A percentile compares a stretch with the other conserved stretches of the same genome.
Conservation (phyloP, 441 rosid genomes). For the Pelargonium citronellum region DNA sequence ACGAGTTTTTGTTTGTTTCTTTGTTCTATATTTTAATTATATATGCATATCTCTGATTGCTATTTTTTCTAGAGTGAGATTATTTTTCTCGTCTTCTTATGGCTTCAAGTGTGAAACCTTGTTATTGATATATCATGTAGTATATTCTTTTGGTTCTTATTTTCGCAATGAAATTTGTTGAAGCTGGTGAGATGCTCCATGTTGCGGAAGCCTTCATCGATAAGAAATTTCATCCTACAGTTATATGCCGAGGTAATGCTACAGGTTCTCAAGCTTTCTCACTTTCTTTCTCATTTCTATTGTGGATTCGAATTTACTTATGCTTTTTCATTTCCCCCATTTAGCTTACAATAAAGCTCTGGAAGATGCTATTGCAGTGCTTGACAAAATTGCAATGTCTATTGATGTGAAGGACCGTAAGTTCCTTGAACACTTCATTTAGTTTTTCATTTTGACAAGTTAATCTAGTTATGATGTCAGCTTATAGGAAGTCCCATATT, state of each 20-base stretch:
- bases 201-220: conserved; percentile 24
- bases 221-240: conserved; percentile 27
- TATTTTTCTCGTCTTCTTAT: neutral
- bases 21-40: neutral
- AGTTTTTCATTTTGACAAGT: neutral
- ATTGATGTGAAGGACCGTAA: conserved; percentile 75
- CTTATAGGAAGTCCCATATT: neutral
- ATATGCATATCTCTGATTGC: too few relatives aligned
- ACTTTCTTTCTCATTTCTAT: neutral
- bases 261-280: neutral
- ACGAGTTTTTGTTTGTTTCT: neutral
- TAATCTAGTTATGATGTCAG: neutral
- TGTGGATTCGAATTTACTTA: neutral
- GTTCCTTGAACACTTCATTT: conserved; percentile 25
- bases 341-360: conserved; percentile 84
- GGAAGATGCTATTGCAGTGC: conserved; percentile 84
- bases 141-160: neutral
- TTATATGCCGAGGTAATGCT: conserved; percentile 24
- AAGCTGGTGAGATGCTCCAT: conserved; percentile 11
- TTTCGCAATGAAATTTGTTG: neutral
- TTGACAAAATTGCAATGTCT: conserved; percentile 81
- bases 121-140: neutral
- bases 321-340: neutral
- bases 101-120: neutral
- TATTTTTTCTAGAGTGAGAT: neutral